A percentile compares a stretch with the other conserved stretches of the same genome.
Evolutionary conservation across 345 rosid genomes (phyloP).

Genomic region (Hibiscus mutabilis): DNA sequence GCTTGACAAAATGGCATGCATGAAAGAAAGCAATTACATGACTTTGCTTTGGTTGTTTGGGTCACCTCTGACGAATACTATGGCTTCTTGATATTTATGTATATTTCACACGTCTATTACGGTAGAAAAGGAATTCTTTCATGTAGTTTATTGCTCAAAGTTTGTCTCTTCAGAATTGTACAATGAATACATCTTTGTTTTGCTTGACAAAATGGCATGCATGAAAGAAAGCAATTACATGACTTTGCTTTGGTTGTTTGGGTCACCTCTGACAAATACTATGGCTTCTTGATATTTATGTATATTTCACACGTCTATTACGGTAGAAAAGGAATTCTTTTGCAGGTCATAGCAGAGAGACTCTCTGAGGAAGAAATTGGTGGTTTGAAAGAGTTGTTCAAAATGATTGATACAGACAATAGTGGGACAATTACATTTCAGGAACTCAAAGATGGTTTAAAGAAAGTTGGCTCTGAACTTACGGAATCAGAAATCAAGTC

Average conservation of each 20-base stretch:
- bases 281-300: background rate
- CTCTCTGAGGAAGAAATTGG: conserved; percentile 98
- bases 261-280: background rate
- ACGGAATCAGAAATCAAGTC: conserved; percentile 90
- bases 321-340: background rate
- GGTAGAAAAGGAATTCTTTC: too few relatives aligned
- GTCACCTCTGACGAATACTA: too few relatives aligned
- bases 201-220: background rate
- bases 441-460: conserved; percentile 80
- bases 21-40: background rate
- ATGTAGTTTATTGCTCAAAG: background rate
- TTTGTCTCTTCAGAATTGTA: background rate
- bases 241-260: background rate
- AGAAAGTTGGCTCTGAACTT: conserved; percentile 80
- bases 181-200: background rate
- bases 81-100: too few relatives aligned
- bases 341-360: conserved; percentile 94
- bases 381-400: conserved; percentile 88
- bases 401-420: conserved; percentile 86
- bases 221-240: background rate
- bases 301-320: conserved; percentile 9
- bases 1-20: background rate
- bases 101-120: too few relatives aligned
- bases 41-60: background rate
- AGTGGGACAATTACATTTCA: conserved; percentile 92